These are phyloP conservation scores for Alternaria conjuncta DNA, from an alignment of 2,329 filamentous ascomycete genomes.

Conservation along the genomic window DNA sequence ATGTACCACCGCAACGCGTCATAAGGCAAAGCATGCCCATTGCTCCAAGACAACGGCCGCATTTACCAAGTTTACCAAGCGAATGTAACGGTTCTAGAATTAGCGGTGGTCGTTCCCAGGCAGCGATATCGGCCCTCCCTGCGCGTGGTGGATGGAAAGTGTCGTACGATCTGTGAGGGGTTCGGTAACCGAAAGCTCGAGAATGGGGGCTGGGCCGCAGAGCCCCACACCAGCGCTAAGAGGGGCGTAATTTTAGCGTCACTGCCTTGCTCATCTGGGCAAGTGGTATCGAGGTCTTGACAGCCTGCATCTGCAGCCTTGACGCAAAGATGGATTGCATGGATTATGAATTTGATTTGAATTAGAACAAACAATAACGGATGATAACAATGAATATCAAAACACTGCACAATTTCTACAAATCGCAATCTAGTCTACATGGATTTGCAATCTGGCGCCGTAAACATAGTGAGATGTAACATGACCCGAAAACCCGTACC, in stretches of 20 bases:
- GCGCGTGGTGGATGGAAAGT: not conserved
- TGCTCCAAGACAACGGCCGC: not conserved
- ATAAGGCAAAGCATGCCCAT: not conserved
- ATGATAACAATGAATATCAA: not conserved
- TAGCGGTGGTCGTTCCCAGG: not conserved
- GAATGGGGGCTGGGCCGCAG: not conserved
- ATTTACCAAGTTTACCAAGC: not conserved
- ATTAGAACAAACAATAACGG: not conserved
- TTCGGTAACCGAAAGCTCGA: not conserved
- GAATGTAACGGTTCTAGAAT: not conserved
- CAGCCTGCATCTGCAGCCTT: not conserved
- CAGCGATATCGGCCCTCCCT: not conserved
- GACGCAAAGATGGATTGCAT: not conserved
- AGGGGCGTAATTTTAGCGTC: not conserved
- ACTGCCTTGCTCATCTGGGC: not conserved
- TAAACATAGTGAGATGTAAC: not conserved
- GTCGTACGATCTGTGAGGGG: not conserved
- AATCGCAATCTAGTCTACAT: conserved; percentile 10
- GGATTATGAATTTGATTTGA: not conserved
- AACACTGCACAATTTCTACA: not conserved
- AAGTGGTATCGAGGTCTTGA: not conserved
- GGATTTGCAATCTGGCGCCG: not conserved
- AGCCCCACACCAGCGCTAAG: not conserved
- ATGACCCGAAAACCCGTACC: not conserved
- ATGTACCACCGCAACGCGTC: not conserved